Evolutionary conservation across 2,329 filamentous ascomycete genomes (phyloP).

Genomic region (Boeremia exigua): DNA sequence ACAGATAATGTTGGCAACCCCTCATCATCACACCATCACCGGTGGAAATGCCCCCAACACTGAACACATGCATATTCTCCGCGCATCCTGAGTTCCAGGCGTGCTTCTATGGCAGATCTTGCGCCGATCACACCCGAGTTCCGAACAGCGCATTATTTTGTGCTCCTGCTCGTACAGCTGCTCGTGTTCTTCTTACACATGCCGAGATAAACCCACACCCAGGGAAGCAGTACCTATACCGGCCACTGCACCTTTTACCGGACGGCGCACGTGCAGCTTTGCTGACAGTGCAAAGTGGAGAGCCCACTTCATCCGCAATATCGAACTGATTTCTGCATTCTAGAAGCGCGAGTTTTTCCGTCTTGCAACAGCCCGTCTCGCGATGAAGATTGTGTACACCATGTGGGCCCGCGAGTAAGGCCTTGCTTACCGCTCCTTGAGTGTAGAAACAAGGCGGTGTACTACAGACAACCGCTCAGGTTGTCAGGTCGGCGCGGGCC

Average conservation of each 20-base stretch:
- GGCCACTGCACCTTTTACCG: background rate
- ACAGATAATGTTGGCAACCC: conserved; percentile 16
- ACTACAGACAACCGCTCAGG: background rate
- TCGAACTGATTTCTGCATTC: background rate
- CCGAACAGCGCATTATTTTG: conserved; percentile 5
- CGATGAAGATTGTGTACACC: conserved; percentile 4
- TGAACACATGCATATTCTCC: conserved; percentile 27
- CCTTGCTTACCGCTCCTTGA: conserved; percentile 17
- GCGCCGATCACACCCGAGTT: conserved; percentile 30
- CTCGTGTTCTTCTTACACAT: background rate
- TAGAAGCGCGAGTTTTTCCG: conserved; percentile 8
- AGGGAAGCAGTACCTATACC: background rate
- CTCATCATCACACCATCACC: conserved; percentile 30
- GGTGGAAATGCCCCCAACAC: conserved; percentile 3
- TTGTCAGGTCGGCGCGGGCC: conserved; percentile 1
- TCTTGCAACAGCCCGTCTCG: background rate
- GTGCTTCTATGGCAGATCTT: conserved; percentile 31
- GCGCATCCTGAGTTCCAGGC: conserved; percentile 28
- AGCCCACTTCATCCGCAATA: background rate
- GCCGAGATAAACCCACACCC: background rate
- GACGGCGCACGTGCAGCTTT: conserved; percentile 3
- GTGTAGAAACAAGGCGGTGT: conserved; percentile 8
- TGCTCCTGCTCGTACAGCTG: background rate
- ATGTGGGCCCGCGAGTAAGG: conserved; percentile 5
- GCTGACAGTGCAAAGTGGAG: background rate